Conservation (phyloP, 805 yeast genomes). For the Sugiyamaella valdiviana region DNA sequence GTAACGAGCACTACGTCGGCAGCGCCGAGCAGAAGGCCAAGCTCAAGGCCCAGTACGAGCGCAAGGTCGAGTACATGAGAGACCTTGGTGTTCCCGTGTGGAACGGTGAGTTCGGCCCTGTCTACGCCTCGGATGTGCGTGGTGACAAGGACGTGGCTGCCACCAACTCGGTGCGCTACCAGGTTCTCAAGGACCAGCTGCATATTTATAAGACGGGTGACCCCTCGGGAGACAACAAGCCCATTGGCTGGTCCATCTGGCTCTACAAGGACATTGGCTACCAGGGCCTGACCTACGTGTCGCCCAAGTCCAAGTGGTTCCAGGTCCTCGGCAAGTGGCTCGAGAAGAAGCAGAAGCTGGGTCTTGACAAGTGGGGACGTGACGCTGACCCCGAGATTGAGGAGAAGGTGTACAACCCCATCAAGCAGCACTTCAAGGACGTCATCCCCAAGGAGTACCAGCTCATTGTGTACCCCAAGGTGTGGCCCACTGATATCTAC, state of each 20-base stretch:
- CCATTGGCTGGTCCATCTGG: slow-evolving; percentile 49
- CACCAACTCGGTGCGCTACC: slow-evolving; percentile 37
- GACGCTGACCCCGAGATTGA: slow-evolving; percentile 39
- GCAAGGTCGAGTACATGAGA: slow-evolving; percentile 41
- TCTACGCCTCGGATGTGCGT: slow-evolving; percentile 37
- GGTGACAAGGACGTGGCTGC: slow-evolving; percentile 38
- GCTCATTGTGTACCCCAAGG: slow-evolving; percentile 37
- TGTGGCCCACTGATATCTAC: slow-evolving; percentile 29
- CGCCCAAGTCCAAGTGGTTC: slow-evolving; percentile 40
- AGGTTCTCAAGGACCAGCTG: slow-evolving; percentile 42
- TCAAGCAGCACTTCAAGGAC: slow-evolving; percentile 35
- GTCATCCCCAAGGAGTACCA: slow-evolving; percentile 39
- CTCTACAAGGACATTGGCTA: slow-evolving; percentile 47
- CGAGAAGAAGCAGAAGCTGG: slow-evolving; percentile 39
- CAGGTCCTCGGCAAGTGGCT: slow-evolving; percentile 39
- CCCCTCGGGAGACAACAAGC: slow-evolving; percentile 41
- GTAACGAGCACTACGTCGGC: slow-evolving; percentile 30
- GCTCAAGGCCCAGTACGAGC: slow-evolving; percentile 34
- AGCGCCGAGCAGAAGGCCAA: slow-evolving; percentile 33
- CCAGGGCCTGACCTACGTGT: slow-evolving; percentile 44
- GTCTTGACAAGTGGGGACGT: slow-evolving; percentile 47
- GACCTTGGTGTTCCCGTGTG: slow-evolving; percentile 42
- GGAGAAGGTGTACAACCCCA: slow-evolving; percentile 31
- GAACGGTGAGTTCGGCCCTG: slow-evolving; percentile 52
- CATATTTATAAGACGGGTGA: slow-evolving; percentile 40